Evolutionary conservation across 2,329 filamentous ascomycete genomes (phyloP).

Genomic region (Colletotrichum sp.): DNA sequence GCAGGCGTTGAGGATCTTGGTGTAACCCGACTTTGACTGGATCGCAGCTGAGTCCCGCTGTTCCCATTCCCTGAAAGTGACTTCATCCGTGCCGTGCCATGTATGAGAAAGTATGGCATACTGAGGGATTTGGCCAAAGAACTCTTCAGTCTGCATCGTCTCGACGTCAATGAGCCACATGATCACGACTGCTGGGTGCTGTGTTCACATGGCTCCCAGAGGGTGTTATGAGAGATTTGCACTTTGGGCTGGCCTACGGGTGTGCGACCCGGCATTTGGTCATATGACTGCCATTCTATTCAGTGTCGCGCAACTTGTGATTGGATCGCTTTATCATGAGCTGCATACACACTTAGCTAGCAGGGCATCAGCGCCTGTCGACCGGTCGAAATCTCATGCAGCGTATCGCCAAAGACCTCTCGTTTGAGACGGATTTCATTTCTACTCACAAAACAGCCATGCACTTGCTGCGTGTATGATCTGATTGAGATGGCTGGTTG

Average conservation of each 20-base stretch:
- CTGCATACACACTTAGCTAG: not conserved
- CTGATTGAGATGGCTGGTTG: not conserved
- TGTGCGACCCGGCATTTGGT: not conserved
- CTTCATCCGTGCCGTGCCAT: not conserved
- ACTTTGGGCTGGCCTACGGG: not conserved
- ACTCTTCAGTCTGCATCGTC: not conserved
- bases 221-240: not conserved
- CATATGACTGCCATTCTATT: not conserved
- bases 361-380: not conserved
- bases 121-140: not conserved
- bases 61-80: not conserved
- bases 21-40: not conserved
- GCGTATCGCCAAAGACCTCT: not conserved
- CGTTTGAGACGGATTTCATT: not conserved
- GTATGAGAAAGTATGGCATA: not conserved
- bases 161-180: not conserved
- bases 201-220: not conserved
- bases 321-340: not conserved
- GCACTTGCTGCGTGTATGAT: not conserved
- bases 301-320: not conserved
- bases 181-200: not conserved
- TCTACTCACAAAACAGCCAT: fast-evolving
- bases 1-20: not conserved
- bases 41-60: not conserved
- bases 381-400: not conserved